Evolutionary conservation across 768 basidiomycete species (phyloP).

Genomic region (Gymnopilus dilepis): DNA sequence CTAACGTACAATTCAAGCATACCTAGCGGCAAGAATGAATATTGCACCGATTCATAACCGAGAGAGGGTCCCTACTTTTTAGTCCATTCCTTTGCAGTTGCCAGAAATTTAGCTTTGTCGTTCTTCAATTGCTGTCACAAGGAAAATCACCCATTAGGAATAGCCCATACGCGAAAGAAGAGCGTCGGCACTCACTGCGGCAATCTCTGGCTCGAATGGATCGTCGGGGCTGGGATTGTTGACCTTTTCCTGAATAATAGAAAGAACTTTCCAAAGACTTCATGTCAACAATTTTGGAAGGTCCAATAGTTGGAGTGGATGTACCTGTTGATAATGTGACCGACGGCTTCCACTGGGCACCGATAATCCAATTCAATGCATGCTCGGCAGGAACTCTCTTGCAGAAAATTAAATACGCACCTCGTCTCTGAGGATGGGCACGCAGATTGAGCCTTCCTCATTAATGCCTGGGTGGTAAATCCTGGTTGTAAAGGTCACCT

Average conservation of each 20-base stretch:
- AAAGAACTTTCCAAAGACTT: conserved; percentile 56
- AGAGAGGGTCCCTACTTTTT: conserved; percentile 63
- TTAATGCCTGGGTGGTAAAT: conserved; percentile 93
- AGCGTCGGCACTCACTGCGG: conserved; percentile 60
- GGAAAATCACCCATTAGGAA: neutral
- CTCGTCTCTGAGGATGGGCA: conserved; percentile 84
- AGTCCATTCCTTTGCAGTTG: conserved; percentile 82
- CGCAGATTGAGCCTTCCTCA: conserved; percentile 86
- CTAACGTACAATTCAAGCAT: conserved; percentile 14
- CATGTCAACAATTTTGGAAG: neutral
- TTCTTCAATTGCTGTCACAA: conserved; percentile 68
- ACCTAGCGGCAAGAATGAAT: neutral
- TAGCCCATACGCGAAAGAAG: neutral
- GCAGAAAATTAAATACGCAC: conserved; percentile 44
- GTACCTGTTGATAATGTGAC: conserved; percentile 73
- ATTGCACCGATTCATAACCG: neutral
- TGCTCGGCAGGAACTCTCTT: conserved; percentile 14
- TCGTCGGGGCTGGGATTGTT: conserved; percentile 90
- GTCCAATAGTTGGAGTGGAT: conserved; percentile 19
- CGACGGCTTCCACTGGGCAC: conserved; percentile 81
- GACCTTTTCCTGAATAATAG: conserved; percentile 80
- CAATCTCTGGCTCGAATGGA: conserved; percentile 88
- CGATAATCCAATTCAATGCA: neutral
- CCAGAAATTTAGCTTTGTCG: conserved; percentile 73
- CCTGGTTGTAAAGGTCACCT: conserved; percentile 87